Evolutionary conservation across 1,284 basidiomycete species (phyloP).

Genomic region (Ustilago vetiveriae): DNA sequence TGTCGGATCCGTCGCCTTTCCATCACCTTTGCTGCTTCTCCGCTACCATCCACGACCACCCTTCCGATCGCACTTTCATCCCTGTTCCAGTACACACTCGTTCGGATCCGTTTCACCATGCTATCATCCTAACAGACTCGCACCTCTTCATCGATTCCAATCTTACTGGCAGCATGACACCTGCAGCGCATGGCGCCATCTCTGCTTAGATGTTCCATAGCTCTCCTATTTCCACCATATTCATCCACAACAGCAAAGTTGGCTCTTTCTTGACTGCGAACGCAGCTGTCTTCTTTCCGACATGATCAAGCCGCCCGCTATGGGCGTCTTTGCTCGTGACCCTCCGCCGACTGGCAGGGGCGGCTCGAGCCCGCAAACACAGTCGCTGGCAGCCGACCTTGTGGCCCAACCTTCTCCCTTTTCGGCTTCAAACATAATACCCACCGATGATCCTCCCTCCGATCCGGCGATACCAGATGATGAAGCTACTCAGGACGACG

Average conservation of each 20-base stretch:
- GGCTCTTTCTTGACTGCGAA: no score
- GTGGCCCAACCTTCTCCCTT: not conserved
- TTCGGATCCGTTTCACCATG: no score
- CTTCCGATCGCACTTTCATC: no score
- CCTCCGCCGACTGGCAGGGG: slow-evolving; percentile 15
- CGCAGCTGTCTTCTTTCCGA: not conserved
- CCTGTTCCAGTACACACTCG: no score
- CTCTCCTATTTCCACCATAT: not conserved
- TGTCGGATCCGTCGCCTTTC: no score
- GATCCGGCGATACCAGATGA: slow-evolving; percentile 25
- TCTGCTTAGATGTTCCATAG: not conserved
- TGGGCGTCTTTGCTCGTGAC: slow-evolving; percentile 52
- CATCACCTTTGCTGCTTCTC: no score
- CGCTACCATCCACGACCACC: no score
- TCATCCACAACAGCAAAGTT: not conserved
- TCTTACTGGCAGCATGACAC: slow-evolving; percentile 1
- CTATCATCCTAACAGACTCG: no score
- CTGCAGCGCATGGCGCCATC: not conserved
- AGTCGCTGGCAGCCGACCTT: not conserved
- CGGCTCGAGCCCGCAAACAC: slow-evolving; percentile 7
- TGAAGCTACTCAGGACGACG: slow-evolving; percentile 38
- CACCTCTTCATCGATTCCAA: not conserved
- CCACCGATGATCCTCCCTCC: slow-evolving; percentile 10
- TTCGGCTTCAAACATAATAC: not conserved
- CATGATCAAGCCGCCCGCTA: slow-evolving; percentile 47